Evolutionary conservation across 176 grass and related monocot species (phyloP).

Genomic region (Carex parvula): DNA sequence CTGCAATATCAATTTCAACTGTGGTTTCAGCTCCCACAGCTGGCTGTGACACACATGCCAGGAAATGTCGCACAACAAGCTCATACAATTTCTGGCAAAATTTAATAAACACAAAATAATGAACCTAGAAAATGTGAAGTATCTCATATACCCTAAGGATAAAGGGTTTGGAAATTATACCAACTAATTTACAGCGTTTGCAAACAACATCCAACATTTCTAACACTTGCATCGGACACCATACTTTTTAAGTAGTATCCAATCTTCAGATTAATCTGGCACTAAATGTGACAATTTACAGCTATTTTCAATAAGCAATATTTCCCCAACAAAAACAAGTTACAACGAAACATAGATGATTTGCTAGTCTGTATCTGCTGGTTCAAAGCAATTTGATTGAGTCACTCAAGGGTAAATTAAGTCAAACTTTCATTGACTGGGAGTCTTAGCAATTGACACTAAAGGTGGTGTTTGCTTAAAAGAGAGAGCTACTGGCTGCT

Average conservation of each 20-base stretch:
- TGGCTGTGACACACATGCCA: slow-evolving; percentile 95
- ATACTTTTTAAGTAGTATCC: neutral
- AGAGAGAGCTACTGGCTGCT: neutral
- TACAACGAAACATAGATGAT: neutral
- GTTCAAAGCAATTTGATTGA: neutral
- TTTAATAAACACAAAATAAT: slow-evolving; percentile 30
- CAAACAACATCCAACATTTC: neutral
- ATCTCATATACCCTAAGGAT: neutral
- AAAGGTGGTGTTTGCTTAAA: neutral
- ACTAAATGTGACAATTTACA: neutral
- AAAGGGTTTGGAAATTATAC: neutral
- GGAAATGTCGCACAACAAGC: slow-evolving; percentile 91
- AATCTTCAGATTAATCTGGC: neutral
- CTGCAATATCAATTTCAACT: slow-evolving; percentile 78
- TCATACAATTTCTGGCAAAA: slow-evolving; percentile 84
- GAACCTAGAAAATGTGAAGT: neutral
- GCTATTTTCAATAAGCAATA: neutral
- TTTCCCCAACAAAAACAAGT: neutral
- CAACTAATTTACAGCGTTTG: neutral
- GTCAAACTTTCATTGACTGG: neutral
- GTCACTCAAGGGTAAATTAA: neutral
- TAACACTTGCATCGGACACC: neutral
- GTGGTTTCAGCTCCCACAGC: slow-evolving; percentile 91
- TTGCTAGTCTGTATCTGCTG: neutral
- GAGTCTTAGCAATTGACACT: neutral